Conservation (phyloP, 768 basidiomycete species). For the Hygrophoropsis aurantiaca region DNA sequence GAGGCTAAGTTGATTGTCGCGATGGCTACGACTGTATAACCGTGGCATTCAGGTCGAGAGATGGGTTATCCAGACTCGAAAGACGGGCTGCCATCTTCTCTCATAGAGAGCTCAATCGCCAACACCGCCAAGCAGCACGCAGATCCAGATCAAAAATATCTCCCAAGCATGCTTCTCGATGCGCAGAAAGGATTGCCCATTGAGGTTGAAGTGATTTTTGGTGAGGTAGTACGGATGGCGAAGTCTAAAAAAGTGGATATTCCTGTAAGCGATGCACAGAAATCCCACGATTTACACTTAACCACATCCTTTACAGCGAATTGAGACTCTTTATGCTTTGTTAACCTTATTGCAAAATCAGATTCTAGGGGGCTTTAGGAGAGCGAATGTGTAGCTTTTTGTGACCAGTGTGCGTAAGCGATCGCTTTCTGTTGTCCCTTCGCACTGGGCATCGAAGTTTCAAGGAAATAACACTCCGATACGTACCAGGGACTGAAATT, state of each 20-base stretch:
- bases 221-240: slow-evolving; percentile 58
- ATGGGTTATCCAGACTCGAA: slow-evolving; percentile 48
- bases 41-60: slow-evolving; percentile 31
- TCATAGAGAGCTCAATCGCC: slow-evolving; percentile 39
- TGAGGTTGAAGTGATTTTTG: slow-evolving; percentile 67
- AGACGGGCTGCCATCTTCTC: slow-evolving; percentile 46
- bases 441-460: too few species aligned
- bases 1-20: slow-evolving; percentile 1
- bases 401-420: too few species aligned
- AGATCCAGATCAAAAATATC: slow-evolving; percentile 43
- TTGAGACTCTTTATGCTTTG: slow-evolving; percentile 60
- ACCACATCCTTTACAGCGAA: slow-evolving; percentile 38
- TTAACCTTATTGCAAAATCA: slow-evolving; percentile 64
- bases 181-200: slow-evolving; percentile 52
- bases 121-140: slow-evolving; percentile 39
- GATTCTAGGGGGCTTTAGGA: slow-evolving; percentile 38
- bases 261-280: slow-evolving; percentile 43
- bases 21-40: slow-evolving; percentile 10
- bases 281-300: too few species aligned
- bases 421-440: too few species aligned
- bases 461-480: too few species aligned
- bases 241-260: slow-evolving; percentile 41
- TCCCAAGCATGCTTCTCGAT: slow-evolving; percentile 66
- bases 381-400: too few species aligned
- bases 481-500: too few species aligned